Percentiles rank a stretch among this genome's conserved stretches.
These are phyloP conservation scores for Pugionium dolabratum DNA, from an alignment of 345 rosid species.

Conservation along the genomic window DNA sequence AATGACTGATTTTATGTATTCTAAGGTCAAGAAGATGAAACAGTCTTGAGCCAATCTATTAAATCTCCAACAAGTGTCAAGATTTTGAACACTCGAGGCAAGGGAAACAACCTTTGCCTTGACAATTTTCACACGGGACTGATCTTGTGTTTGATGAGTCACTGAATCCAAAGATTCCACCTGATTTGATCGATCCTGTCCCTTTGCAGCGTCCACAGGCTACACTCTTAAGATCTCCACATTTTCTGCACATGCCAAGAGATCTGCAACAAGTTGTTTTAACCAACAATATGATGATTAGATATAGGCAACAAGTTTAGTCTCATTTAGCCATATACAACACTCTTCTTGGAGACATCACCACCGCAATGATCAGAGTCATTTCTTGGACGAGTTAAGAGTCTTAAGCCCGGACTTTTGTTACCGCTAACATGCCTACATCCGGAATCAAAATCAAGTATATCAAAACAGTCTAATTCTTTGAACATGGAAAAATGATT, in stretches of 20 bases:
- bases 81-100: conserved; percentile 70
- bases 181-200: conserved; percentile 57
- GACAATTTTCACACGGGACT: conserved; percentile 54
- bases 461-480: too few species aligned
- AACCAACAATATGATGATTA: neutral
- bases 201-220: conserved; percentile 86
- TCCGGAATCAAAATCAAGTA: too few species aligned
- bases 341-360: too few species aligned
- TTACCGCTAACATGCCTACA: too few species aligned
- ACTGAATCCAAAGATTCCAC: conserved; percentile 51
- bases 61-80: conserved; percentile 17
- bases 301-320: neutral
- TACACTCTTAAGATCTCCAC: conserved; percentile 73
- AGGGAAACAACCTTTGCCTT: conserved; percentile 68
- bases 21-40: conserved; percentile 16
- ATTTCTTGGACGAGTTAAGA: too few species aligned
- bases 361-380: too few species aligned
- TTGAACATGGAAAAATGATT: too few species aligned
- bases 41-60: conserved; percentile 11
- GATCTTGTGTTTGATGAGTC: conserved; percentile 38
- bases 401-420: too few species aligned
- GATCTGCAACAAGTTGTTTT: conserved; percentile 50
- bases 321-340: neutral
- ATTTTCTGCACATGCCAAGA: conserved; percentile 80
- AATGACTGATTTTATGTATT: conserved; percentile 2